Percentiles rank a stretch among this genome's conserved stretches.
Conservation (phyloP, 2,329 filamentous ascomycete genomes). For the Cladosporium sp. region DNA sequence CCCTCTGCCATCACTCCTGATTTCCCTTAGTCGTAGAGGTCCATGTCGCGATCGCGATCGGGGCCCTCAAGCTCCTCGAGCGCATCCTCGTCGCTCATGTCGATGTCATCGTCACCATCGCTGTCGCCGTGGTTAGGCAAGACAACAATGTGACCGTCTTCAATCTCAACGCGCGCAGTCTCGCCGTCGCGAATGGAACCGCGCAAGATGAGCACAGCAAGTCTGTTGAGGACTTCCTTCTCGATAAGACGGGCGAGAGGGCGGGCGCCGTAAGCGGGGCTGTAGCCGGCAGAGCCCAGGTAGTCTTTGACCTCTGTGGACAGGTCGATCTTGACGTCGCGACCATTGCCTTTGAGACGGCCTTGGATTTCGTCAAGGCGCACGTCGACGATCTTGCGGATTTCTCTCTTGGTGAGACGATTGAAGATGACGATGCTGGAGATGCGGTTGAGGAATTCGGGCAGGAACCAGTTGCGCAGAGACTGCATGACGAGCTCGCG, state of each 20-base stretch:
- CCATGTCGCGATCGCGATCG: constrained; percentile 53
- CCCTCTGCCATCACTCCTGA: background rate
- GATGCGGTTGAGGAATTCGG: constrained; percentile 98
- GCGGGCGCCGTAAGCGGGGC: constrained; percentile 88
- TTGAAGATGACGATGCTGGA: constrained; percentile 98
- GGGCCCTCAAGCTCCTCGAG: constrained; percentile 64
- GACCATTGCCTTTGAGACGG: constrained; percentile 77
- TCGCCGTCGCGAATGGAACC: constrained; percentile 85
- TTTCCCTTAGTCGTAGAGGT: constrained; percentile 52
- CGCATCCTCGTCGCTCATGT: constrained; percentile 72
- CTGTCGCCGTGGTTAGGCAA: constrained; percentile 75
- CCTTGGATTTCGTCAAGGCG: constrained; percentile 86
- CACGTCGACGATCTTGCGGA: constrained; percentile 92
- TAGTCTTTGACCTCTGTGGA: constrained; percentile 87
- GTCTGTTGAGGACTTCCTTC: constrained; percentile 90
- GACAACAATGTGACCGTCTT: constrained; percentile 75
- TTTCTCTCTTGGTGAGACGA: constrained; percentile 82
- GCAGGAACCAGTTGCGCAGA: constrained; percentile 92
- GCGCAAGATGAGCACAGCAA: constrained; percentile 87
- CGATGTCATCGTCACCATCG: constrained; percentile 49
- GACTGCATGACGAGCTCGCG: constrained; percentile 86
- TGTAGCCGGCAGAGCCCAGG: constrained; percentile 86
- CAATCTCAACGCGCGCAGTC: constrained; percentile 70
- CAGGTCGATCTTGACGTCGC: constrained; percentile 81
- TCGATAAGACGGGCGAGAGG: constrained; percentile 88